These are phyloP conservation scores for Penicillium sp. DNA, from an alignment of 2,329 filamentous ascomycete genomes.

Conservation along the genomic window DNA sequence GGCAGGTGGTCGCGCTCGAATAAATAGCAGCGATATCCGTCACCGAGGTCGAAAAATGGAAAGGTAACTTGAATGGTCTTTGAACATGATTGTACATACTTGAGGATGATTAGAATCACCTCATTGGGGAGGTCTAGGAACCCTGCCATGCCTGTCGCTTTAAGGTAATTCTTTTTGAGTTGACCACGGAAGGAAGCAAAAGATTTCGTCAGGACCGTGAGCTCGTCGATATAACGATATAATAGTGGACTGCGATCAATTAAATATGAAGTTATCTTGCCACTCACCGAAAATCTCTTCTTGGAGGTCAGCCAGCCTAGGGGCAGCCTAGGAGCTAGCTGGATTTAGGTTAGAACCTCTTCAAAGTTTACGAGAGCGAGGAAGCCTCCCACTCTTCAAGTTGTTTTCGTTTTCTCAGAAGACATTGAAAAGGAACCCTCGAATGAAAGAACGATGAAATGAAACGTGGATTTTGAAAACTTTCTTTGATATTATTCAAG, in stretches of 20 bases:
- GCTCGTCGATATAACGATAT: not conserved
- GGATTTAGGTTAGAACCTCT: not conserved
- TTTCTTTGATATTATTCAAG: not conserved
- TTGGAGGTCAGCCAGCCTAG: not conserved
- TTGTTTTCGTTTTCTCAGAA: too few species aligned
- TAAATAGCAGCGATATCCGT: not conserved
- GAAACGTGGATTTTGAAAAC: not conserved
- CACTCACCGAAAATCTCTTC: not conserved
- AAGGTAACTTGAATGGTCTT: not conserved
- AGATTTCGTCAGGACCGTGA: not conserved
- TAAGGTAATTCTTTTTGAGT: not conserved
- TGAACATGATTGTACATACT: slow-evolving; percentile 8
- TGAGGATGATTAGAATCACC: slow-evolving; percentile 5
- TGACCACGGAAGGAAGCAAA: not conserved
- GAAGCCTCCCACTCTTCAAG: too few species aligned
- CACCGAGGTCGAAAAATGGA: slow-evolving; percentile 1
- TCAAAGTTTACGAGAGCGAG: too few species aligned
- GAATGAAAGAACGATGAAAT: too few species aligned
- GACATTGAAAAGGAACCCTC: too few species aligned
- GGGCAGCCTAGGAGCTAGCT: not conserved
- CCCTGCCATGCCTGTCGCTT: slow-evolving; percentile 1
- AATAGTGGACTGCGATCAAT: not conserved
- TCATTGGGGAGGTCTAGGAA: slow-evolving; percentile 15
- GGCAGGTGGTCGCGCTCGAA: not conserved
- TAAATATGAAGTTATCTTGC: too few species aligned